These are phyloP conservation scores for Pistacia atlantica DNA, from an alignment of 345 rosid genomes.

Conservation along the genomic window DNA sequence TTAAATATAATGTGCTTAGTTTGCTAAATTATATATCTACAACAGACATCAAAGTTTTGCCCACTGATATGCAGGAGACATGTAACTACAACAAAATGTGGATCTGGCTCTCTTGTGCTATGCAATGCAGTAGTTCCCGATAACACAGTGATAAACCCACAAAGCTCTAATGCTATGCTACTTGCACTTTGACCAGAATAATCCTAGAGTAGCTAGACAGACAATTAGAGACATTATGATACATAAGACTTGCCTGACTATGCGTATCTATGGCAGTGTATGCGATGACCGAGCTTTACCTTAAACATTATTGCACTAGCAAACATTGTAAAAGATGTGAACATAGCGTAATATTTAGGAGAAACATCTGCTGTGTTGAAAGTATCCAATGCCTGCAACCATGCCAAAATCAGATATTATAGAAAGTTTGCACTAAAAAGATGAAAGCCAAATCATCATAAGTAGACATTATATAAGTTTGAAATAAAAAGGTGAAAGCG, in stretches of 20 bases:
- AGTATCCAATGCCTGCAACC: conserved; percentile 74
- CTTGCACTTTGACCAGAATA: conserved; percentile 78
- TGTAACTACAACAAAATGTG: conserved; percentile 60
- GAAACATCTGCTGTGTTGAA: conserved; percentile 78
- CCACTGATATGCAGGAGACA: neutral
- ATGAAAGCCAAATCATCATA: neutral
- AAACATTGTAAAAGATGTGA: conserved; percentile 71
- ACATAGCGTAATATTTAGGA: conserved; percentile 75
- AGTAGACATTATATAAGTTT: neutral
- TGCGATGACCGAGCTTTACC: conserved; percentile 37
- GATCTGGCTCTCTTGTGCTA: conserved; percentile 68
- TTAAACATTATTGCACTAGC: conserved; percentile 86
- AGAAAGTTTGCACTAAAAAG: neutral
- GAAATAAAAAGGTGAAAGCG: neutral
- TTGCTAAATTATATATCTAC: neutral
- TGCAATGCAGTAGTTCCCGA: conserved; percentile 74
- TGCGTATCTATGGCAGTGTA: neutral
- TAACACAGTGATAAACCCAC: conserved; percentile 73
- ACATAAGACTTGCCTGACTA: neutral
- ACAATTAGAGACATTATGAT: neutral
- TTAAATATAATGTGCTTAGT: neutral
- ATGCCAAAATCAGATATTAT: conserved; percentile 14
- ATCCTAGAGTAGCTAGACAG: conserved; percentile 41
- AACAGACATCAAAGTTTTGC: neutral
- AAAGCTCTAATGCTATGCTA: conserved; percentile 69